These are phyloP conservation scores for Lotus japonicus DNA, from an alignment of 306 rosid species.

Conservation along the genomic window DNA sequence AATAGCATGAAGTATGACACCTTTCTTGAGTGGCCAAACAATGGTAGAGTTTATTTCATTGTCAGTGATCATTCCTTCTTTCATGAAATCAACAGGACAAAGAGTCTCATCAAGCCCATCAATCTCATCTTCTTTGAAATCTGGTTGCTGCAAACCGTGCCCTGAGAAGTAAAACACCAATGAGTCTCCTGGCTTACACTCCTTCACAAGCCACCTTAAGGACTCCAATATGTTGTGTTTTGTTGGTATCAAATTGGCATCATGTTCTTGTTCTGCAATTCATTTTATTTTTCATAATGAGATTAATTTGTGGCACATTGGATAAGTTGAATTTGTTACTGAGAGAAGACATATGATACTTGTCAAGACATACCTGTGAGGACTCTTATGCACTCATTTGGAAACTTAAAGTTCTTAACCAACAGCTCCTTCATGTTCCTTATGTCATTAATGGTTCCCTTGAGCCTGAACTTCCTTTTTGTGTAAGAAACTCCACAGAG, in stretches of 20 bases:
- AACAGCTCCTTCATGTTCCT: constrained; percentile 48
- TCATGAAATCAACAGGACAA: constrained; percentile 59
- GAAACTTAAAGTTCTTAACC: constrained; percentile 31
- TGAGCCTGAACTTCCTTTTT: constrained; percentile 40
- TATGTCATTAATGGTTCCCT: constrained; percentile 64
- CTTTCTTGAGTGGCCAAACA: constrained; percentile 64
- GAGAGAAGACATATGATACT: no score
- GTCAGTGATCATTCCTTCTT: constrained; percentile 60
- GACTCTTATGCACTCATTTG: constrained; percentile 39
- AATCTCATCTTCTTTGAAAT: constrained; percentile 51
- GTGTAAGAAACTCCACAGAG: constrained; percentile 71
- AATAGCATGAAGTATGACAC: constrained; percentile 68
- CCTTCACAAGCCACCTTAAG: constrained; percentile 79
- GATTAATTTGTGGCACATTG: background rate
- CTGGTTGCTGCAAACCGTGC: constrained; percentile 66
- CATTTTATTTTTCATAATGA: background rate
- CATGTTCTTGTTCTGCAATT: constrained; percentile 36
- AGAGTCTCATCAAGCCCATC: constrained; percentile 72
- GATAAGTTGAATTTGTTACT: background rate
- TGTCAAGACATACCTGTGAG: constrained; percentile 90
- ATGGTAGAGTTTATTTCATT: constrained; percentile 52
- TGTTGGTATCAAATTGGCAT: constrained; percentile 36
- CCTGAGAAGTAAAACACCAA: constrained; percentile 90
- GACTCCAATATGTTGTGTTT: constrained; percentile 55
- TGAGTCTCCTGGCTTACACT: constrained; percentile 45